phyloP scores from a whole-genome alignment of 2,329 filamentous ascomycete species.

The Aphanocladium album region DNA sequence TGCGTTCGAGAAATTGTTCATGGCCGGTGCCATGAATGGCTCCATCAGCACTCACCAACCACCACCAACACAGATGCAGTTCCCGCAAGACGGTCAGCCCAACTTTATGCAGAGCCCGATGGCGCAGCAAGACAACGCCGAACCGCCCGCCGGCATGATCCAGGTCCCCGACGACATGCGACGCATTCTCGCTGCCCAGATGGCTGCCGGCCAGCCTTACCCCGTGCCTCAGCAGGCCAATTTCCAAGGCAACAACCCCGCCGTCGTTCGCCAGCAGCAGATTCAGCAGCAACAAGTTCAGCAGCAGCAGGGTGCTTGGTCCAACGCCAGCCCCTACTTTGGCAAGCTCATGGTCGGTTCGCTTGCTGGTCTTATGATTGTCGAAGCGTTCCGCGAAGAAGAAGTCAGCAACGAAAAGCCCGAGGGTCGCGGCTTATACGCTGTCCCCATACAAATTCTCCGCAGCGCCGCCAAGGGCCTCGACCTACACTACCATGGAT shows the following conservation, averaged over 20 bases:
- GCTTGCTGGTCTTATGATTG: constrained; percentile 83
- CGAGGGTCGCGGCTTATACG: constrained; percentile 61
- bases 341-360: constrained; percentile 90
- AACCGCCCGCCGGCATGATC: constrained; percentile 53
- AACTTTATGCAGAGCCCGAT: constrained; percentile 43
- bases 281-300: constrained; percentile 48
- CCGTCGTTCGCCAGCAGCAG: constrained; percentile 50
- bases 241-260: constrained; percentile 39
- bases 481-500: constrained; percentile 50
- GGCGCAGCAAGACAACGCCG: constrained; percentile 33
- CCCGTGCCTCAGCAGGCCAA: constrained; percentile 40
- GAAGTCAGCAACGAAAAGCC: constrained; percentile 60
- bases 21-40: constrained; percentile 65
- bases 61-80: constrained; percentile 49
- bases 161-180: constrained; percentile 63
- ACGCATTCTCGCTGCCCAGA: constrained; percentile 53
- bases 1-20: constrained; percentile 74
- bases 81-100: constrained; percentile 37
- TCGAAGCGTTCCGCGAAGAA: constrained; percentile 70
- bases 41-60: constrained; percentile 51
- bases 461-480: constrained; percentile 41
- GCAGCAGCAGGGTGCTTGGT: constrained; percentile 49
- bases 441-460: constrained; percentile 57
- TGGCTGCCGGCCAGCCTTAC: constrained; percentile 51
- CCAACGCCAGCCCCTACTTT: constrained; percentile 50